phyloP scores from a whole-genome alignment of 257 asterid species.

The Przewalskia tangutica region DNA sequence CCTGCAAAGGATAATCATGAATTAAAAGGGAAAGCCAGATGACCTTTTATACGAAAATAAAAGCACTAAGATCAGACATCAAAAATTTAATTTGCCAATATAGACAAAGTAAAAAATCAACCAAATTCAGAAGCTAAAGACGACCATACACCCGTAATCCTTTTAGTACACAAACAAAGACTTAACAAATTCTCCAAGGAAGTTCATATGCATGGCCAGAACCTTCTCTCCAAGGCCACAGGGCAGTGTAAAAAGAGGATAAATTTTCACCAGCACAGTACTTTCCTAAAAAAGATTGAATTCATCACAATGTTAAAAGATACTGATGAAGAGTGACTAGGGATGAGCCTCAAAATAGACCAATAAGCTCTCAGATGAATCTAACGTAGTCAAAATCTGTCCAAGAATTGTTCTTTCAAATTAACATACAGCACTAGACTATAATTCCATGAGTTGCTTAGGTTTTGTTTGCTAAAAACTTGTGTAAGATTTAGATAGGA shows the following conservation, averaged over 20 bases:
- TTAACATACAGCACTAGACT: not conserved
- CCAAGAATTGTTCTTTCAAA: not conserved
- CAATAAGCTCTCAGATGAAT: not conserved
- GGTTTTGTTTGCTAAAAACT: not conserved
- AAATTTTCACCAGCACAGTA: not conserved
- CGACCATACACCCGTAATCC: not conserved
- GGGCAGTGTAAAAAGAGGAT: not conserved
- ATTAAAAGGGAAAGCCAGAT: not conserved
- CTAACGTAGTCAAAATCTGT: not conserved
- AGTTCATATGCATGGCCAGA: not conserved
- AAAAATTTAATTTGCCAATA: not conserved
- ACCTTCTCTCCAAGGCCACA: not conserved
- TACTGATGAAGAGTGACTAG: not conserved
- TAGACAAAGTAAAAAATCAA: not conserved
- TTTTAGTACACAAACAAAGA: not conserved
- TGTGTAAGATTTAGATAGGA: not conserved
- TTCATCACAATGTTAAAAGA: not conserved
- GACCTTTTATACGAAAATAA: not conserved
- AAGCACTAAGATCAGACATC: not conserved
- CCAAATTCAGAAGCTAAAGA: not conserved
- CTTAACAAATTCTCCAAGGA: not conserved
- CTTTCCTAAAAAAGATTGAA: not conserved
- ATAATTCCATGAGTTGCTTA: not conserved
- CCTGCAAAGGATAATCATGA: conserved; percentile 39
- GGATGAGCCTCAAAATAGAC: not conserved